phyloP scores from a whole-genome alignment of 768 basidiomycete genomes.

The Leucocoprinus leucothites region DNA sequence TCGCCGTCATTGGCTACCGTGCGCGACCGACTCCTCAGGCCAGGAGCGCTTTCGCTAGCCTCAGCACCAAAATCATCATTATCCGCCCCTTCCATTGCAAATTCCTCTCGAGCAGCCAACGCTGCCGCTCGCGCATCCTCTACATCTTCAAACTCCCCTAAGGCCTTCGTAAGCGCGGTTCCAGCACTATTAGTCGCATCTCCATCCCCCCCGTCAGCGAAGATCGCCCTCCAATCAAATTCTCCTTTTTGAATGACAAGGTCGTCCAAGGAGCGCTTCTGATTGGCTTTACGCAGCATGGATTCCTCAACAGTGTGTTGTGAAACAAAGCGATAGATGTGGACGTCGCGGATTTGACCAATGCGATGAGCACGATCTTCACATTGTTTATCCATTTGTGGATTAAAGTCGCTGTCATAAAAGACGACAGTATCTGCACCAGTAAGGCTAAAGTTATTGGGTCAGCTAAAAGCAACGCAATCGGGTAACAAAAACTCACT shows the following conservation, averaged over 20 bases:
- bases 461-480: constrained; percentile 18
- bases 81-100: constrained; percentile 72
- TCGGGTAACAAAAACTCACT: constrained; percentile 45
- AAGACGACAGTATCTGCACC: constrained; percentile 96
- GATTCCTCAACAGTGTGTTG: constrained; percentile 92
- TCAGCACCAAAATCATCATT: constrained; percentile 67
- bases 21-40: background rate
- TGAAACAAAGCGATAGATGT: constrained; percentile 94
- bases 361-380: constrained; percentile 98
- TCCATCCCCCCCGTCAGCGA: constrained; percentile 45
- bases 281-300: constrained; percentile 95
- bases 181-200: constrained; percentile 17
- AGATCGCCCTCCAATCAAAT: constrained; percentile 90
- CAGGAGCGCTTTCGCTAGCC: constrained; percentile 15
- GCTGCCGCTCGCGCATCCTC: constrained; percentile 84
- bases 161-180: constrained; percentile 61
- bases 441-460: constrained; percentile 50
- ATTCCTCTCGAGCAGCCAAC: constrained; percentile 72
- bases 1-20: background rate
- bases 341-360: constrained; percentile 93
- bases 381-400: constrained; percentile 97
- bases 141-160: constrained; percentile 84
- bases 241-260: constrained; percentile 92
- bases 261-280: constrained; percentile 88
- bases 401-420: constrained; percentile 96